Conservation (phyloP, 768 basidiomycete species). For the Boletus rufocinnamomeus region DNA sequence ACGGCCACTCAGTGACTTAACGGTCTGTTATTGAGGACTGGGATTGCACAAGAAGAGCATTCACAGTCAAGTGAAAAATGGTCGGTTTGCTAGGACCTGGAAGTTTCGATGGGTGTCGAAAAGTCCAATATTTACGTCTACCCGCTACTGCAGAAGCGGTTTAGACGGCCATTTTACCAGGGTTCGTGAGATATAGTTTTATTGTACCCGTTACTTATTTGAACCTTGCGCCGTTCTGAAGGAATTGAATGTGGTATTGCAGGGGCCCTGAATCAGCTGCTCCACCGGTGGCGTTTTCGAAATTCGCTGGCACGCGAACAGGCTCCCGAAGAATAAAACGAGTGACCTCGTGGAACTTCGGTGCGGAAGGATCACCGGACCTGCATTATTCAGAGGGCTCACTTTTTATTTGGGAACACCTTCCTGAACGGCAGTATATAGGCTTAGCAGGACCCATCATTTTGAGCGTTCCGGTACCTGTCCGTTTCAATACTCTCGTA, state of each 20-base stretch:
- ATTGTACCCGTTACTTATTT: too few relatives aligned
- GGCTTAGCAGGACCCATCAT: background rate
- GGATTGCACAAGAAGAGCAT: background rate
- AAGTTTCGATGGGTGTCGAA: background rate
- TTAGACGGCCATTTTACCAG: background rate
- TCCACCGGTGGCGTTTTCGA: background rate
- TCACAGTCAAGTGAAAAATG: background rate
- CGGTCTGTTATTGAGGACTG: too few relatives aligned
- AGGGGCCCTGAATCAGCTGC: background rate
- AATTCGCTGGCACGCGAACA: too few relatives aligned
- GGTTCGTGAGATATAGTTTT: background rate
- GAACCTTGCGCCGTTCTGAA: background rate
- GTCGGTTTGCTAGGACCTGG: background rate
- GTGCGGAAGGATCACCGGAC: background rate
- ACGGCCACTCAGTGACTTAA: background rate
- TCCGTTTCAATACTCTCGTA: background rate
- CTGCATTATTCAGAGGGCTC: background rate
- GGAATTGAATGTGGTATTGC: background rate
- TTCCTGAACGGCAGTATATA: background rate
- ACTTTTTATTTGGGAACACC: background rate
- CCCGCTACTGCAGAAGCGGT: background rate
- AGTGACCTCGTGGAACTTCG: background rate
- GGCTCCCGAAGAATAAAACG: too few relatives aligned
- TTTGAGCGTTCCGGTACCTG: background rate
- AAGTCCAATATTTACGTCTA: background rate